Evolutionary conservation across 192 early-diverging fungal species (phyloP).

Genomic region (Entomortierella beljakovae): DNA sequence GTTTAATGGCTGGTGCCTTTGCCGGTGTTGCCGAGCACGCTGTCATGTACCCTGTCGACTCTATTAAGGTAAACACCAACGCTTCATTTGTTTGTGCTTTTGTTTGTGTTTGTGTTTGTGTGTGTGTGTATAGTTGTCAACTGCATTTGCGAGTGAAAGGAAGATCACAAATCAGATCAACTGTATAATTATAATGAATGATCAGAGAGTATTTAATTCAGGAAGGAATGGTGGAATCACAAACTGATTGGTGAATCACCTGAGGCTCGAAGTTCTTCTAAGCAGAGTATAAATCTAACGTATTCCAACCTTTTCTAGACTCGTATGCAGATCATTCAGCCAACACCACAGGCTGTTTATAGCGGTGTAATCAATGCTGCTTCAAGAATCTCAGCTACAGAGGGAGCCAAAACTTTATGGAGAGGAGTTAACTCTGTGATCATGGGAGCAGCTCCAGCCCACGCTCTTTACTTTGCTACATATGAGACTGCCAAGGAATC

Average conservation of each 20-base stretch:
- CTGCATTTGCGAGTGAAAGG: too few species aligned
- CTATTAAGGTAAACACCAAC: conserved; percentile 81
- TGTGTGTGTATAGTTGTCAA: too few species aligned
- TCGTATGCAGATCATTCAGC: conserved; percentile 89
- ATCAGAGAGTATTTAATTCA: too few species aligned
- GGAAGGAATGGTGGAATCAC: too few species aligned
- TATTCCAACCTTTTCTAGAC: conserved; percentile 71
- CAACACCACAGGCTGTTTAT: conserved; percentile 76
- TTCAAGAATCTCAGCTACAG: conserved; percentile 76
- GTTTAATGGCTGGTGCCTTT: conserved; percentile 90
- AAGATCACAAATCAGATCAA: too few species aligned
- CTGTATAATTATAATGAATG: too few species aligned
- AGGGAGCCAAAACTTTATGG: conserved; percentile 86
- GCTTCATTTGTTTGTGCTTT: too few species aligned
- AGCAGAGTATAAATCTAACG: too few species aligned
- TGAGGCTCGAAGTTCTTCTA: too few species aligned
- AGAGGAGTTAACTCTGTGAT: conserved; percentile 93
- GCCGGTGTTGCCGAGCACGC: conserved; percentile 97
- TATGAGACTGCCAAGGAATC: conserved; percentile 92
- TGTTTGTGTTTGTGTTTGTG: too few species aligned
- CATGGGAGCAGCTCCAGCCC: conserved; percentile 93
- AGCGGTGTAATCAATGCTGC: conserved; percentile 79
- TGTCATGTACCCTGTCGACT: conserved; percentile 95
- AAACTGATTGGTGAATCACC: neutral
- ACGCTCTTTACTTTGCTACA: conserved; percentile 94